Conservation (phyloP, 345 rosid species). For the Populus alba region DNA sequence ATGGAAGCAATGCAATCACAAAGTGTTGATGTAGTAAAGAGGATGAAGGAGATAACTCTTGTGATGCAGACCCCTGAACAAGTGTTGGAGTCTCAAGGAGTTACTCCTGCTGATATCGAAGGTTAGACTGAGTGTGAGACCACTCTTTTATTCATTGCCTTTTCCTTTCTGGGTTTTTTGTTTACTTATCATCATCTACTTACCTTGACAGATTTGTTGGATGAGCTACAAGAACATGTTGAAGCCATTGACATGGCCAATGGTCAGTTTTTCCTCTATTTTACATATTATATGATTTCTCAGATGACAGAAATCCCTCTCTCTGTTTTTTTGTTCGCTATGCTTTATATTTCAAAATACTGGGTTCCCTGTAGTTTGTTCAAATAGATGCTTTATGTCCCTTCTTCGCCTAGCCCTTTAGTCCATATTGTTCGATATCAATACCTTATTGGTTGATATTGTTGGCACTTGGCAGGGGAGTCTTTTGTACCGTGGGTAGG, state of each 20-base stretch:
- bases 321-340: too few relatives aligned
- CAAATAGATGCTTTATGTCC: background rate
- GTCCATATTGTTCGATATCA: background rate
- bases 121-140: constrained; percentile 27
- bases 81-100: constrained; percentile 71
- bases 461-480: background rate
- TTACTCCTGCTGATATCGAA: constrained; percentile 67
- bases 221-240: constrained; percentile 65
- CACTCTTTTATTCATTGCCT: background rate
- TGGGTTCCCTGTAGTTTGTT: too few relatives aligned
- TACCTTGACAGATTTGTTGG: constrained; percentile 51
- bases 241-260: constrained; percentile 26
- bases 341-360: too few relatives aligned
- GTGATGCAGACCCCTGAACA: constrained; percentile 76
- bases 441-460: background rate
- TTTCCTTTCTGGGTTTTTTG: background rate
- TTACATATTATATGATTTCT: background rate
- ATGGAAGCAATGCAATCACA: constrained; percentile 94
- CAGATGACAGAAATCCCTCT: too few relatives aligned
- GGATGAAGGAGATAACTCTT: constrained; percentile 81
- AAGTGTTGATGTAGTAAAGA: constrained; percentile 60
- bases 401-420: background rate
- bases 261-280: background rate
- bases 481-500: background rate
- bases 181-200: background rate